Percentiles rank a stretch among this genome's conserved stretches.
These are phyloP conservation scores for Alternaria sp. DNA, from an alignment of 2,329 filamentous ascomycete genomes.

Conservation along the genomic window DNA sequence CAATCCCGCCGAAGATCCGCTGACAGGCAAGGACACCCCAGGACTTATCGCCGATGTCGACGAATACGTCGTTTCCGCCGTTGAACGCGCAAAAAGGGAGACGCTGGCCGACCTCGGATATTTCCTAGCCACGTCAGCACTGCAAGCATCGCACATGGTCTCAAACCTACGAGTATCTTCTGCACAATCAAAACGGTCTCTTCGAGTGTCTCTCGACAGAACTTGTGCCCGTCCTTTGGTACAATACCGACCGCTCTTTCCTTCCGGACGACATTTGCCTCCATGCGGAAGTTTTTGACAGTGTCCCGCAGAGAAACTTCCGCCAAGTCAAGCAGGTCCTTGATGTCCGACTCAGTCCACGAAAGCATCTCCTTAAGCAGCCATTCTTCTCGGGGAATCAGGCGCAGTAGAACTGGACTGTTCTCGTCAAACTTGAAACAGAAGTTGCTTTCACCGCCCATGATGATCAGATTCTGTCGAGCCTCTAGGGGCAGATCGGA, in stretches of 20 bases:
- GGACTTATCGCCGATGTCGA: slow-evolving; percentile 97
- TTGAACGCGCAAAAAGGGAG: slow-evolving; percentile 98
- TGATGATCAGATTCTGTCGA: slow-evolving; percentile 82
- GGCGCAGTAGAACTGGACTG: slow-evolving; percentile 70
- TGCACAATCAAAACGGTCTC: slow-evolving; percentile 95
- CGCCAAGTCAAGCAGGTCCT: slow-evolving; percentile 82
- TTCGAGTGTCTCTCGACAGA: slow-evolving; percentile 87
- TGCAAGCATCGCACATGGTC: neutral
- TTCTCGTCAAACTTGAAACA: slow-evolving; percentile 78
- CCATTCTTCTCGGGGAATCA: slow-evolving; percentile 71
- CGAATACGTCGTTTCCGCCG: slow-evolving; percentile 93
- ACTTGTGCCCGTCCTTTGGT: slow-evolving; percentile 66
- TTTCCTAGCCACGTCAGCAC: slow-evolving; percentile 59
- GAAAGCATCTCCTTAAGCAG: slow-evolving; percentile 77
- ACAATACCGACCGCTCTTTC: slow-evolving; percentile 69
- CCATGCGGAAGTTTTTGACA: slow-evolving; percentile 77
- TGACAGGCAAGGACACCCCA: slow-evolving; percentile 95
- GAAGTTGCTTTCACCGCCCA: slow-evolving; percentile 96
- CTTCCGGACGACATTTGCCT: slow-evolving; percentile 83
- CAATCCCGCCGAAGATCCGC: slow-evolving; percentile 80
- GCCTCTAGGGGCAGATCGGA: slow-evolving; percentile 68
- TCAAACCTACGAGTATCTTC: slow-evolving; percentile 69
- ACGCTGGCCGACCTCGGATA: slow-evolving; percentile 70
- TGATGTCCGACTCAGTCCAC: slow-evolving; percentile 80
- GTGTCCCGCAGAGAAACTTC: slow-evolving; percentile 85